Conservation (phyloP, 1,284 basidiomycete species). For the Inonotus hispidus region DNA sequence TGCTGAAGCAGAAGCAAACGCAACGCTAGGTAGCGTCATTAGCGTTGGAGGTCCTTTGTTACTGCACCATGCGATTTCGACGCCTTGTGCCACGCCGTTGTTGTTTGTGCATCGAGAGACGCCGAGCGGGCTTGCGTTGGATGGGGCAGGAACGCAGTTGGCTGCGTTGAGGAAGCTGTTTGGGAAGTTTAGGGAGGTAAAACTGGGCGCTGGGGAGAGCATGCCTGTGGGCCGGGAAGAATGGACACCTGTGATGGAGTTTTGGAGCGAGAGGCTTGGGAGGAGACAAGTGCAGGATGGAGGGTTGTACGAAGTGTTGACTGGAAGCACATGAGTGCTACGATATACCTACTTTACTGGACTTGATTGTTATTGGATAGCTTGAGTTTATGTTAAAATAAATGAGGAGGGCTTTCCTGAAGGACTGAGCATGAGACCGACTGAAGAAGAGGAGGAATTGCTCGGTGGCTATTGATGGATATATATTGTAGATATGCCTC, state of each 20-base stretch:
- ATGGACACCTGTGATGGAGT: constrained; percentile 80
- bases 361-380: neutral
- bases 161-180: constrained; percentile 57
- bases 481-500: too few relatives aligned
- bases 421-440: too few relatives aligned
- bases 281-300: constrained; percentile 35
- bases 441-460: too few relatives aligned
- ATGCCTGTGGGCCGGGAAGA: constrained; percentile 78
- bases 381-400: neutral
- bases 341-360: neutral
- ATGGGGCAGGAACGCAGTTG: constrained; percentile 34
- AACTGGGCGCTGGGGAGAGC: constrained; percentile 40
- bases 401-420: too few relatives aligned
- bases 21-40: constrained; percentile 57
- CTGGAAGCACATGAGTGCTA: neutral
- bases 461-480: too few relatives aligned
- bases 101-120: constrained; percentile 54
- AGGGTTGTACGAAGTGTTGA: constrained; percentile 73
- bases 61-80: constrained; percentile 62
- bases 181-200: constrained; percentile 40
- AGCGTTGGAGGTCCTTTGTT: constrained; percentile 69
- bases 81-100: constrained; percentile 53
- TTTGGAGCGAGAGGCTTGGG: constrained; percentile 73
- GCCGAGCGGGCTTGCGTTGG: constrained; percentile 40
- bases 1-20: constrained; percentile 14